phyloP scores from a whole-genome alignment of 169 alveolate genomes.

The Cryptosporidium ubiquitum region DNA sequence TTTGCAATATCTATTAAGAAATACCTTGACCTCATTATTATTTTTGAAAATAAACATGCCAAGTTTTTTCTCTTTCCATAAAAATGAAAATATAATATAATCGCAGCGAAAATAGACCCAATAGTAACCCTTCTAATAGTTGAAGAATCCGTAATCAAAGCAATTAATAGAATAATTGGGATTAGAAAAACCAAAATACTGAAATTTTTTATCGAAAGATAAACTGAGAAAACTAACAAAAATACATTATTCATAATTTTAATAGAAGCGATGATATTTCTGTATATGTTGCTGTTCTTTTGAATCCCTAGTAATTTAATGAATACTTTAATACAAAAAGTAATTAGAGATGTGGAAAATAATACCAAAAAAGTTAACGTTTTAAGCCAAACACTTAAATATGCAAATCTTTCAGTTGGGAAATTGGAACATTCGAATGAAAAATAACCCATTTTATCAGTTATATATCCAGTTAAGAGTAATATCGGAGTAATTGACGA shows the following conservation, averaged over 20 bases:
- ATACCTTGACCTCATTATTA: background rate
- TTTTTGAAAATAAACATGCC: background rate
- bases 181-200: conserved; percentile 1
- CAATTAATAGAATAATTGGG: conserved; percentile 9
- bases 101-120: background rate
- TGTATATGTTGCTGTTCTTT: background rate
- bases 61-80: background rate
- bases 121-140: background rate
- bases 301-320: background rate
- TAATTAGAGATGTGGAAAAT: background rate
- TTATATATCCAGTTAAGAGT: background rate
- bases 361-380: background rate
- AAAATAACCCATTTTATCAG: background rate
- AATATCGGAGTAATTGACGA: background rate
- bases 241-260: conserved; percentile 5
- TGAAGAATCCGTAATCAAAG: background rate
- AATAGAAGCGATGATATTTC: conserved; percentile 1
- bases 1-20: background rate
- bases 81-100: background rate
- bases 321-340: background rate
- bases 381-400: background rate
- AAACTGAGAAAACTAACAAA: background rate
- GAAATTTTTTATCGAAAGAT: conserved; percentile 35
- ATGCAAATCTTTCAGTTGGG: background rate
- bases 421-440: background rate